Conservation (phyloP, 306 rosid species). For the Hippophae rhamnoides region DNA sequence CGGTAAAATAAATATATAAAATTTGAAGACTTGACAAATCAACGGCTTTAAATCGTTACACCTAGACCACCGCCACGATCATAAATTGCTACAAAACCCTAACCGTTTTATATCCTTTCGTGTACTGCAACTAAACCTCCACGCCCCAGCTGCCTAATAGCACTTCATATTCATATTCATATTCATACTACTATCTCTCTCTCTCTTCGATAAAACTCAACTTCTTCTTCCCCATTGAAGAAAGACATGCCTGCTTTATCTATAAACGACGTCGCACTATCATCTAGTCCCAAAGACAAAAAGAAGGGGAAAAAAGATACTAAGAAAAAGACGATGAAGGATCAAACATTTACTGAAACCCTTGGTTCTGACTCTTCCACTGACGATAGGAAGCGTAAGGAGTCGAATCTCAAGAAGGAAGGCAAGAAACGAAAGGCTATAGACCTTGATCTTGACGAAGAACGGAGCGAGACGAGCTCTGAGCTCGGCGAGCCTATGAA, state of each 20-base stretch:
- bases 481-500: constrained; percentile 53
- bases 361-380: constrained; percentile 1
- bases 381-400: constrained; percentile 24
- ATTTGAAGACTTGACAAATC: no score
- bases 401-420: constrained; percentile 25
- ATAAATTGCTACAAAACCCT: no score
- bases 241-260: constrained; percentile 48
- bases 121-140: no score
- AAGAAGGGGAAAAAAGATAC: constrained; percentile 12
- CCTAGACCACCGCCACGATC: no score
- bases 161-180: no score
- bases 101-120: no score
- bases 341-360: constrained; percentile 6
- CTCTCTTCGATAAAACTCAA: no score
- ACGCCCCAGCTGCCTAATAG: no score
- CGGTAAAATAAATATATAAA: no score
- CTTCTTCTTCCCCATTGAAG: not conserved
- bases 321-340: constrained; percentile 30
- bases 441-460: constrained; percentile 29
- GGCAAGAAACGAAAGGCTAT: constrained; percentile 47
- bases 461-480: constrained; percentile 54
- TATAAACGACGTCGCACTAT: constrained; percentile 20
- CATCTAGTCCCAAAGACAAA: constrained; percentile 27
- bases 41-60: no score
- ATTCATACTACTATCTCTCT: no score